Conservation (phyloP, 306 rosid species). For the Biancaea sappan region DNA sequence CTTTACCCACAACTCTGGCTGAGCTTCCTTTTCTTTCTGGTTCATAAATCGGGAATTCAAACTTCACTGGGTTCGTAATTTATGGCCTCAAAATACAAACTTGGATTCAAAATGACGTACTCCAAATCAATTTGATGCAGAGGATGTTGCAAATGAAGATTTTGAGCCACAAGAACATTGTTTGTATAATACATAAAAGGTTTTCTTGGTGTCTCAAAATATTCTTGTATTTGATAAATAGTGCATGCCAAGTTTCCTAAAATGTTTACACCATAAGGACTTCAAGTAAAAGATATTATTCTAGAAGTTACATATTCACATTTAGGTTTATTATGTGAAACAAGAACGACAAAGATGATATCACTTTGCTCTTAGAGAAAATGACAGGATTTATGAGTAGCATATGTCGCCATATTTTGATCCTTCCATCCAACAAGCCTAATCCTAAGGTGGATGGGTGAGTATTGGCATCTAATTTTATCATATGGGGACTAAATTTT, state of each 20-base stretch:
- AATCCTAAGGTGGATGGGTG: too few relatives aligned
- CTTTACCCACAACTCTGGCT: constrained; percentile 71
- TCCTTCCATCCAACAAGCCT: too few relatives aligned
- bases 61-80: constrained; percentile 26
- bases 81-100: constrained; percentile 5
- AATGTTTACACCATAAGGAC: not conserved
- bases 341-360: not conserved
- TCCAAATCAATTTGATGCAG: not conserved
- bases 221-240: not conserved
- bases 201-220: not conserved
- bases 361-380: not conserved
- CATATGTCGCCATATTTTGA: too few relatives aligned
- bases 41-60: constrained; percentile 39
- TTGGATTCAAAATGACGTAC: not conserved
- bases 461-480: too few relatives aligned
- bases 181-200: not conserved
- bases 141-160: constrained; percentile 7
- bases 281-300: too few relatives aligned
- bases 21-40: constrained; percentile 74
- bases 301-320: not conserved
- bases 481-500: too few relatives aligned
- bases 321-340: not conserved
- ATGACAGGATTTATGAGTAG: too few relatives aligned
- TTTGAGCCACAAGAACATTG: constrained; percentile 14
- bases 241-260: not conserved